Conservation (phyloP, 2,329 filamentous ascomycete species). For the Alternaria sp. region DNA sequence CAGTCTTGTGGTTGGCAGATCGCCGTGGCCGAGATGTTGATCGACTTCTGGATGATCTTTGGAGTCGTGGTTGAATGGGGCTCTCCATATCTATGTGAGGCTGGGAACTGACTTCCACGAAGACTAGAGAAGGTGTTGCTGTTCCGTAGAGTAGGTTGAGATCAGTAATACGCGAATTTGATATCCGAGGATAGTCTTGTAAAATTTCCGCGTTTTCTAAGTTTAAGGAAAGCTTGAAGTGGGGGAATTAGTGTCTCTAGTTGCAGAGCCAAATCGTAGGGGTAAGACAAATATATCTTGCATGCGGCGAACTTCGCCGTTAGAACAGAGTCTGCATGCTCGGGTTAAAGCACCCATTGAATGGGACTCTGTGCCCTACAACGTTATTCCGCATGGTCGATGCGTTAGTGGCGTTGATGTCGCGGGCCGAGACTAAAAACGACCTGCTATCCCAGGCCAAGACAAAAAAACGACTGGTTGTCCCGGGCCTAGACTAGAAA, state of each 20-base stretch:
- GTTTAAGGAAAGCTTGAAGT: not conserved
- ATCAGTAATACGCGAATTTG: not conserved
- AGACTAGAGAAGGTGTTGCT: not conserved
- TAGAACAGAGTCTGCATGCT: not conserved
- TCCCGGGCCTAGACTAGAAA: slow-evolving; percentile 1
- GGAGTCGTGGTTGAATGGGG: not conserved
- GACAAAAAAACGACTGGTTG: too few relatives aligned
- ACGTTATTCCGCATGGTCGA: slow-evolving; percentile 5
- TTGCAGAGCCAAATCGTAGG: not conserved
- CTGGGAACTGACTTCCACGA: not conserved
- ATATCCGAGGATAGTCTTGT: not conserved
- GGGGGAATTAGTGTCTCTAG: not conserved
- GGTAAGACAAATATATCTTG: not conserved
- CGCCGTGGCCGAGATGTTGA: slow-evolving; percentile 37
- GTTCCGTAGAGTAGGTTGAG: not conserved
- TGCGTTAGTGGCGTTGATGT: slow-evolving; percentile 7
- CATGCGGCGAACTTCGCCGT: not conserved
- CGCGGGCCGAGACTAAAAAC: not conserved
- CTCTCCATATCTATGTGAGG: slow-evolving; percentile 14
- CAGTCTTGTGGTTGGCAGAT: slow-evolving; percentile 35
- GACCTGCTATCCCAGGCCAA: not conserved
- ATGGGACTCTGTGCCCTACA: slow-evolving; percentile 2
- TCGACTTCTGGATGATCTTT: slow-evolving; percentile 29
- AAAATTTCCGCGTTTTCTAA: not conserved
- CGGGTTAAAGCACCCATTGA: slow-evolving; percentile 16